Percentiles rank a stretch among this genome's conserved stretches.
Evolutionary conservation across 768 basidiomycete species (phyloP).

Genomic region (Sarcomyxa edulis): DNA sequence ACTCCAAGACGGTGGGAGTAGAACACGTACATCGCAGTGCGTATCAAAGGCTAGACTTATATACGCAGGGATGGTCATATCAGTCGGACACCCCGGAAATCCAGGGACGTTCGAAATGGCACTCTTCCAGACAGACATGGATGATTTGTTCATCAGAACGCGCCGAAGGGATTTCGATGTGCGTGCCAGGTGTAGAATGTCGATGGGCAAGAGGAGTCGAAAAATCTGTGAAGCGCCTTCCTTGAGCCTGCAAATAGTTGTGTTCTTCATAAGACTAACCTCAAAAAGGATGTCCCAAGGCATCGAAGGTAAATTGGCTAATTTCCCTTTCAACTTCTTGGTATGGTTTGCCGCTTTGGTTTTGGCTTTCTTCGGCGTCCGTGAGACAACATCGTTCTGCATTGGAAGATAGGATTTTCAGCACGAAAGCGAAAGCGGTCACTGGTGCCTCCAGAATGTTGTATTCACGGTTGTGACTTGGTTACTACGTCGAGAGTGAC

Average conservation of each 20-base stretch:
- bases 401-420: no score
- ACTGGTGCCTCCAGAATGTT: no score
- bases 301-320: slow-evolving; percentile 12
- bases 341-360: no score
- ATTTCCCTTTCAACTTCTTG: no score
- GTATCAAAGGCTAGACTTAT: slow-evolving; percentile 10
- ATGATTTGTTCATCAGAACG: slow-evolving; percentile 14
- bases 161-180: slow-evolving; percentile 17
- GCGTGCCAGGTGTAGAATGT: slow-evolving; percentile 22
- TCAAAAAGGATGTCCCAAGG: slow-evolving; percentile 40
- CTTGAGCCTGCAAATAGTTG: no score
- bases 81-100: slow-evolving; percentile 12
- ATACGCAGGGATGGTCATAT: slow-evolving; percentile 12
- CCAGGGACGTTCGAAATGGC: slow-evolving; percentile 10
- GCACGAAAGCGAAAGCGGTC: no score
- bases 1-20: not conserved
- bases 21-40: slow-evolving; percentile 12
- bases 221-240: slow-evolving; percentile 22
- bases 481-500: no score
- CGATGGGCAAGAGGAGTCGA: slow-evolving; percentile 17
- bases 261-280: slow-evolving; percentile 18
- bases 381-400: no score
- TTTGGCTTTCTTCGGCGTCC: no score
- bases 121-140: slow-evolving; percentile 17
- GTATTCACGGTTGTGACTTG: no score